Conservation (phyloP, 2,329 filamentous ascomycete genomes). For the Pyrenochaeta sp. region DNA sequence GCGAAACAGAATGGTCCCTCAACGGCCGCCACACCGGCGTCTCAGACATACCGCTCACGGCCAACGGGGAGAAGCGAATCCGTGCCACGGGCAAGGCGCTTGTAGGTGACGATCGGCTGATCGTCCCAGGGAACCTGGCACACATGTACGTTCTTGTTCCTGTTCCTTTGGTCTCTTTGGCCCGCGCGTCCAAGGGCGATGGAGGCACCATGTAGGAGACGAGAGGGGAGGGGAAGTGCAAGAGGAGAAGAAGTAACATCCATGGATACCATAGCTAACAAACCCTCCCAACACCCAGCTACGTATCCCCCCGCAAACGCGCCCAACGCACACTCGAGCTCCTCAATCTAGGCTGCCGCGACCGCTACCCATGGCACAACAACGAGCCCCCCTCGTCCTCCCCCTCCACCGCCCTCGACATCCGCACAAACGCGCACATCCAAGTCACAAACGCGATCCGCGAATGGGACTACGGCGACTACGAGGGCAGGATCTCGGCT, state of each 20-base stretch:
- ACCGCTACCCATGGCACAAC: slow-evolving; percentile 72
- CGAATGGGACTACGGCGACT: slow-evolving; percentile 70
- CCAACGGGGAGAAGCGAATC: slow-evolving; percentile 69
- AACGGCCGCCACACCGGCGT: slow-evolving; percentile 78
- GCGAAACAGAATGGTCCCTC: slow-evolving; percentile 95
- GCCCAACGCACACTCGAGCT: slow-evolving; percentile 92
- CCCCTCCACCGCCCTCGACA: slow-evolving; percentile 16
- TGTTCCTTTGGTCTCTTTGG: too few relatives aligned
- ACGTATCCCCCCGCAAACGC: slow-evolving; percentile 84
- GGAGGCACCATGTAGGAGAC: background rate
- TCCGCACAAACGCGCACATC: slow-evolving; percentile 53
- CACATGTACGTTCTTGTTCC: slow-evolving; percentile 76
- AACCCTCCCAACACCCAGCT: slow-evolving; percentile 61
- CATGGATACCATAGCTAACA: slow-evolving; percentile 1
- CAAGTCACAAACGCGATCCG: slow-evolving; percentile 60
- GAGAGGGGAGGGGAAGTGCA: background rate
- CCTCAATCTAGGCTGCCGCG: slow-evolving; percentile 74
- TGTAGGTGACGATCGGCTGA: slow-evolving; percentile 82
- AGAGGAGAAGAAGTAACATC: background rate
- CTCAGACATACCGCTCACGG: slow-evolving; percentile 86
- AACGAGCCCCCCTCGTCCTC: slow-evolving; percentile 2
- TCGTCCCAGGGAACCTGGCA: slow-evolving; percentile 80
- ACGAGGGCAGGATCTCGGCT: slow-evolving; percentile 64
- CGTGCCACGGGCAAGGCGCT: slow-evolving; percentile 77
- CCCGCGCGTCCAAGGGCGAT: background rate